Base-by-base conservation (phyloP, 495 filamentous ascomycete species). In the Neurospora sp. region DNA sequence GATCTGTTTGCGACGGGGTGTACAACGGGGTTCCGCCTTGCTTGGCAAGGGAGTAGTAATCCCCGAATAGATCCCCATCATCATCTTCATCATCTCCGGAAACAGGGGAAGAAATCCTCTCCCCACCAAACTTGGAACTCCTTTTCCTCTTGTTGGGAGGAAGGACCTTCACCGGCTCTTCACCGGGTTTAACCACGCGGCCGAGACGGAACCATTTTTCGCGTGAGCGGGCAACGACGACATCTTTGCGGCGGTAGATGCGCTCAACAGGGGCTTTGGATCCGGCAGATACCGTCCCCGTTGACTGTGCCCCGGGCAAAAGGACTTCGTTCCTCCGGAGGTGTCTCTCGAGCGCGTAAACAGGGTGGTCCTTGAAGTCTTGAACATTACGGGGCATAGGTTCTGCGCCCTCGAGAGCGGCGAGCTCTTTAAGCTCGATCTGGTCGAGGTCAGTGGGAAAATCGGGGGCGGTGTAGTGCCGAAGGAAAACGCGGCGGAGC, bases 341-440 rank as follows among this genome's bases (percentile, higher is more conserved):
- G 82, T 98, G 94, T 61, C 96, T 86, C 75, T 97, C 92, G 1
- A 99, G 86, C 2, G 92, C 94, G 77, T 94, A 98, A 65, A 93
- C 81, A 0, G 96, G 96, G 80, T 99, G 96, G 75, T 92, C 90
- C 78, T 97, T 97, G 81, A 98, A 96, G 77, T 98, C 95, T 61
- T 90, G 88, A 20, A 98, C 88, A 75, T 94, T 97, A 61, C 89
- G 88, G 6, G 96, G 96, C 90, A 99, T 94, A 5, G 92, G 91
- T 77, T 99, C 96, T 12, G 85, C 83, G 0, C 89, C 88, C 72
- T 93, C 90, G 72, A 87, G 88, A 8, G 87, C 85, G 0, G 88
- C 85, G 4, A 99, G 82, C 75, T 97, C 94, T 10, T 85, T 89
- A 39, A 91, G 85, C 78, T 99, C 96, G 35, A 96, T 87, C 80